Conservation (phyloP, 2,329 filamentous ascomycete species). For the Diplodia seriata region DNA sequence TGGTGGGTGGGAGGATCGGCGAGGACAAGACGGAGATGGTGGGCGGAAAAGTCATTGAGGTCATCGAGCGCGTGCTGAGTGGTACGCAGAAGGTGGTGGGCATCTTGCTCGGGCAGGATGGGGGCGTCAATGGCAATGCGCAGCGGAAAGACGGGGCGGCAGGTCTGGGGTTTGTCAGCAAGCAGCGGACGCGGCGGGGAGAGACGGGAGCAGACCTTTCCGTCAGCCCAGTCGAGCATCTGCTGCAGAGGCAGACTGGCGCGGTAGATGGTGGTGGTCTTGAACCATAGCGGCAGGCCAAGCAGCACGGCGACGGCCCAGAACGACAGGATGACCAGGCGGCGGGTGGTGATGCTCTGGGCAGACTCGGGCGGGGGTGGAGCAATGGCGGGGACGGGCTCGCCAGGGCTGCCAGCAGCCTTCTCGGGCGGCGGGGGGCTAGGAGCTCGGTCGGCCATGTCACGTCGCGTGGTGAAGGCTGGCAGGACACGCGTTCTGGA, state of each 20-base stretch:
- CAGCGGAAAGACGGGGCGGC: slow-evolving; percentile 85
- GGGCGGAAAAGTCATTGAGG: slow-evolving; percentile 82
- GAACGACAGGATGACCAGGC: slow-evolving; percentile 81
- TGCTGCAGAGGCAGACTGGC: slow-evolving; percentile 80
- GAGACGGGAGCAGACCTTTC: slow-evolving; percentile 67
- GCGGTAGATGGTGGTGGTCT: slow-evolving; percentile 90
- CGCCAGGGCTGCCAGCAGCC: neutral
- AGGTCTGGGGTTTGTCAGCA: slow-evolving; percentile 61
- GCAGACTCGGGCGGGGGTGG: slow-evolving; percentile 78
- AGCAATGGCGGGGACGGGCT: neutral
- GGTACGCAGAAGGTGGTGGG: slow-evolving; percentile 75
- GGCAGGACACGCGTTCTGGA: slow-evolving; percentile 14
- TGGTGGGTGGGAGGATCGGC: slow-evolving; percentile 41
- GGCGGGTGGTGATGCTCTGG: slow-evolving; percentile 72
- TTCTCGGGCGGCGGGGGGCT: neutral
- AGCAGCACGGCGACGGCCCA: slow-evolving; percentile 85
- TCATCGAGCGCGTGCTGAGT: slow-evolving; percentile 88
- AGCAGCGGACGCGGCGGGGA: neutral
- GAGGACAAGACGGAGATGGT: slow-evolving; percentile 78
- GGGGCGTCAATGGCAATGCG: slow-evolving; percentile 78
- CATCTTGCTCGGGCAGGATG: slow-evolving; percentile 69
- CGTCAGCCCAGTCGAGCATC: slow-evolving; percentile 92
- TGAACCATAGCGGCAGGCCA: slow-evolving; percentile 94
- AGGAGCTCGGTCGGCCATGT: slow-evolving; percentile 17
- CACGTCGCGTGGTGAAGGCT: neutral